phyloP scores from a whole-genome alignment of 75 land plant species.

The Cryptomeria japonica region DNA sequence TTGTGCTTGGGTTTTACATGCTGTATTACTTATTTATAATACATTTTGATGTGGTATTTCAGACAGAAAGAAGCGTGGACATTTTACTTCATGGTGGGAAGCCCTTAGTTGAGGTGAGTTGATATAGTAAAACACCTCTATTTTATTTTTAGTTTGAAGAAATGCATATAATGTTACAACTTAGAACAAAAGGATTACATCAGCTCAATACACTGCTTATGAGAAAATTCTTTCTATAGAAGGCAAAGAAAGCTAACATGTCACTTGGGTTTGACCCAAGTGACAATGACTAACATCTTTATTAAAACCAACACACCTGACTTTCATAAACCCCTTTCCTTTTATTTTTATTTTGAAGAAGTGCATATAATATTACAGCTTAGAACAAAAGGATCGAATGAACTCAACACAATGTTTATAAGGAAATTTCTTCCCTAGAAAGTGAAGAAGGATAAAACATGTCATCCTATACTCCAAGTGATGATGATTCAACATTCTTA shows the following conservation, averaged over 20 bases:
- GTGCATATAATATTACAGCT: background rate
- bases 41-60: slow-evolving; percentile 7
- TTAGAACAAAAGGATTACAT: background rate
- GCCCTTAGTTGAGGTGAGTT: slow-evolving; percentile 71
- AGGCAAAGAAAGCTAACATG: background rate
- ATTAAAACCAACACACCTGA: background rate
- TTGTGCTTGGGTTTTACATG: background rate
- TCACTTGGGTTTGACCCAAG: background rate
- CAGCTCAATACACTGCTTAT: too few relatives aligned
- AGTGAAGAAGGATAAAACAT: background rate
- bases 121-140: background rate
- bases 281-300: too few relatives aligned
- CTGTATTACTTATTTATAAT: background rate
- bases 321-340: background rate
- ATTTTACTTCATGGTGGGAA: slow-evolving; percentile 56
- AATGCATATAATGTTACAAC: background rate
- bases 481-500: background rate
- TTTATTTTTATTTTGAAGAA: background rate
- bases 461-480: background rate
- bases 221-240: too few relatives aligned
- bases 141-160: background rate
- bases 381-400: background rate
- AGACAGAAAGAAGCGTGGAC: slow-evolving; percentile 89
- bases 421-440: background rate
- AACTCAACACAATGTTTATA: background rate